Percentiles rank a stretch among this genome's conserved stretches.
phyloP scores from a whole-genome alignment of 495 filamentous ascomycete genomes.

The Cercophora sp. region DNA sequence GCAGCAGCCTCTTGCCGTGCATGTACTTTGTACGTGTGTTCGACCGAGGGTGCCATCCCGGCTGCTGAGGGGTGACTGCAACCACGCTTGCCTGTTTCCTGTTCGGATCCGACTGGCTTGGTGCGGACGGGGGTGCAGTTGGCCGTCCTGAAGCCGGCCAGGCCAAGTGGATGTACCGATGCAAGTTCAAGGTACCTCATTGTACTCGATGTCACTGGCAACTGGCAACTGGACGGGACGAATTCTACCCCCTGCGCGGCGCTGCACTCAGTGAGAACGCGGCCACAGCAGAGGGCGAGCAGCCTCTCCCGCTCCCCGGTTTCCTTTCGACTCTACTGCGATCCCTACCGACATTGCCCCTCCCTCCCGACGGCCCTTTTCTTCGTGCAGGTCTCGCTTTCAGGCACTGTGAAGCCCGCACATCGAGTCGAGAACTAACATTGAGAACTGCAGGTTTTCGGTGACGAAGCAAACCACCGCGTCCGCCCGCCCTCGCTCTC shows the following conservation, averaged over 20 bases:
- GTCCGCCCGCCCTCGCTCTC: too few relatives aligned
- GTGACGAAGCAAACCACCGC: too few relatives aligned
- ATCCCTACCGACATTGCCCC: too few relatives aligned
- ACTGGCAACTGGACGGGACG: too few relatives aligned
- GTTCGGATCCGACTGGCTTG: constrained; percentile 23
- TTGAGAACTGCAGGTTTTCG: too few relatives aligned
- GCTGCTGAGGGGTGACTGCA: constrained; percentile 12
- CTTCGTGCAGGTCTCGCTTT: too few relatives aligned
- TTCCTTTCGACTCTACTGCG: too few relatives aligned
- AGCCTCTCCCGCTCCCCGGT: constrained; percentile 4
- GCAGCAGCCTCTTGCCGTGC: background rate
- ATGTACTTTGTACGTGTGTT: constrained; percentile 1
- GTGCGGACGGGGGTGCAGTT: constrained; percentile 7
- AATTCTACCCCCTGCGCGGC: too few relatives aligned
- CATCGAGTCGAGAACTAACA: too few relatives aligned
- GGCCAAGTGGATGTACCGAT: constrained; percentile 27
- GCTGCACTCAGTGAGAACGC: constrained; percentile 9
- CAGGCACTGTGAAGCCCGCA: too few relatives aligned
- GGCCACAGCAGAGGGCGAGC: constrained; percentile 4
- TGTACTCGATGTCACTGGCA: constrained; percentile 28
- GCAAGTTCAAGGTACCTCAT: constrained; percentile 26
- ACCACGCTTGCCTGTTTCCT: constrained; percentile 8
- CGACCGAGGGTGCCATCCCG: constrained; percentile 17
- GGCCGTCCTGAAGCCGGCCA: constrained; percentile 2
- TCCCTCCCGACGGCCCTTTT: too few relatives aligned